Base-by-base conservation (phyloP, 176 grass and related monocot genomes). In the Luzula sylvatica region DNA sequence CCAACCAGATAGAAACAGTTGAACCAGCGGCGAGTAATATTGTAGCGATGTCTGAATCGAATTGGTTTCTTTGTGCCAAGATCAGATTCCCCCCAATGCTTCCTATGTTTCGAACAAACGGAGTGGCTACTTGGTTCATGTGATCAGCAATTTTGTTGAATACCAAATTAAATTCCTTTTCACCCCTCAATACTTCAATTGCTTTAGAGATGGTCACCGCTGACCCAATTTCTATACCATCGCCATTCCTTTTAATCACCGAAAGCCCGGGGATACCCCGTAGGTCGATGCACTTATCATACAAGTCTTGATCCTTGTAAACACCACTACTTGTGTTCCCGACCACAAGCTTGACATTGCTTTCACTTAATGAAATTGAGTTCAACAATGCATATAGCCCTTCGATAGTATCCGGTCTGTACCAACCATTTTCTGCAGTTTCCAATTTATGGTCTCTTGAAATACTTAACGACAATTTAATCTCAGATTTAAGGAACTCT, bases 51-150 rank as follows among this genome's bases (percentile, higher is more conserved):
- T 95, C 89, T 25, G 89, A 95, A 26, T 73, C 65, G 48, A 95
- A 95, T 42, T 65, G 55, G 26, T 56, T 52, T 72, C 83, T 88
- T 17, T 95, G 89, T 1, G 89, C 83, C 69, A 95, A 87, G 42
- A 95, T 38, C 15, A 95, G 28, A 74, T 95, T 95, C 27, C 89
- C 89, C 69, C 89, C 89, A 67, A 95, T 26, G 60, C 73, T 95
- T 23, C 83, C 83, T n/a, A 28, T 84, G 66, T 95, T 88, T 59
- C 88, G 72, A 49, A 95, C 56, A 78, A 78, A 95, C 28, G 54
- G 70, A 40, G 88, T 87, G 38, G 88, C 83, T 66, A 95, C 79
- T 49, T 87, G 83, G 53, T 95, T 71, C 88, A 95, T 72, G 57
- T 87, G 88, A 80, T 87, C 69, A 25, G 89, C 79, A 63, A 95